These are phyloP conservation scores for Aphanomyces invadans DNA, from an alignment of 352 stramenopile genomes.

Conservation along the genomic window DNA sequence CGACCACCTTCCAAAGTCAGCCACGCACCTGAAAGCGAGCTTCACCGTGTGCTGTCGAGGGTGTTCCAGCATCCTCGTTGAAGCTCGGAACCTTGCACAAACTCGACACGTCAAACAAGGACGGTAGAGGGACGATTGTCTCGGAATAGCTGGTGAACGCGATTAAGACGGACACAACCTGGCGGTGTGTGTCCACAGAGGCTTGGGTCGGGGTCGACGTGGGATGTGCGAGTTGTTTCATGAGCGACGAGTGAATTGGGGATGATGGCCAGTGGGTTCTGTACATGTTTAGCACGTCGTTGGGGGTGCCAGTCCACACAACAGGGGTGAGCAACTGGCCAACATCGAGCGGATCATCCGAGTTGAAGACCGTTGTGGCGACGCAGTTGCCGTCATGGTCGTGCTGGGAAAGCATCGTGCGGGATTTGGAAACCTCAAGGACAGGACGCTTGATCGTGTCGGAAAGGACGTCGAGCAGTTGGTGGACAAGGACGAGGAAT, in stretches of 20 bases:
- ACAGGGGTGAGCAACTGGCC: slow-evolving; percentile 36
- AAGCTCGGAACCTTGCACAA: background rate
- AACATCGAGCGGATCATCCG: slow-evolving; percentile 28
- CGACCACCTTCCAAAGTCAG: no score
- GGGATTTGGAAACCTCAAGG: background rate
- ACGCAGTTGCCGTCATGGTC: background rate
- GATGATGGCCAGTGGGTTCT: slow-evolving; percentile 49
- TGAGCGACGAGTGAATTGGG: slow-evolving; percentile 38
- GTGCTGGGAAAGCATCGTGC: no score
- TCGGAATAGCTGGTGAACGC: slow-evolving; percentile 66
- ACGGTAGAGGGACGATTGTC: slow-evolving; percentile 59
- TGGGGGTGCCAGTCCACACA: slow-evolving; percentile 44
- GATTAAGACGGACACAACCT: slow-evolving; percentile 69
- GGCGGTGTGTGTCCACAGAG: slow-evolving; percentile 54
- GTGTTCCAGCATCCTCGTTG: background rate
- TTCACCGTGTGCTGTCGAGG: background rate
- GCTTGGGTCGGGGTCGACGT: slow-evolving; percentile 30
- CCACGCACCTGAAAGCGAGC: background rate
- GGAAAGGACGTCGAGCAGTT: slow-evolving; percentile 42
- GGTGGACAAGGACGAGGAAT: slow-evolving; percentile 73
- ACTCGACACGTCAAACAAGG: slow-evolving; percentile 36
- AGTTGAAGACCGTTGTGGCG: background rate
- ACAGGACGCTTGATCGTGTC: background rate
- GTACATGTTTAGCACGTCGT: slow-evolving; percentile 43
- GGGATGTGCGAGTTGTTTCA: slow-evolving; percentile 37